Evolutionary conservation across 352 stramenopile genomes (phyloP).

Genomic region (Globisporangium cylindrosporum): DNA sequence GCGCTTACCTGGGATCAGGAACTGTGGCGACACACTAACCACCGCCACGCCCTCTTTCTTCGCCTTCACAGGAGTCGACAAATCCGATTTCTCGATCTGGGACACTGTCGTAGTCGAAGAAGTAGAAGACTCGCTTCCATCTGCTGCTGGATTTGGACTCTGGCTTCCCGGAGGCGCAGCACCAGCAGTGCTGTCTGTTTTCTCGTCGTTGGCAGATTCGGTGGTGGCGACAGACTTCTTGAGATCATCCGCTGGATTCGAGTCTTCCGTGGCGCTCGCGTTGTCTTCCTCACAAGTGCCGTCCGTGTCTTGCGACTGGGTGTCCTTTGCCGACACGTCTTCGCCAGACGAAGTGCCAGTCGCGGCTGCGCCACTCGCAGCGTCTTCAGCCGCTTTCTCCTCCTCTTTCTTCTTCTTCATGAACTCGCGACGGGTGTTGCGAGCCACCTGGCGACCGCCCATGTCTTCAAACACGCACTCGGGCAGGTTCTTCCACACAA

Average conservation of each 20-base stretch:
- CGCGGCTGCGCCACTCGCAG: slow-evolving; percentile 27
- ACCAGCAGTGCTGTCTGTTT: not conserved
- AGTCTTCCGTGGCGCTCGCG: slow-evolving; percentile 46
- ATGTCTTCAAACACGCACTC: slow-evolving; percentile 86
- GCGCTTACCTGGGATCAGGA: slow-evolving; percentile 42
- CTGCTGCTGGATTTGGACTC: slow-evolving; percentile 45
- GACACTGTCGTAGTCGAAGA: slow-evolving; percentile 8
- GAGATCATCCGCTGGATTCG: slow-evolving; percentile 17
- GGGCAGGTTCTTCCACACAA: slow-evolving; percentile 83
- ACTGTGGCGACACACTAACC: slow-evolving; percentile 12
- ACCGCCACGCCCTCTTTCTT: slow-evolving; percentile 22
- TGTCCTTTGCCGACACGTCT: slow-evolving; percentile 43
- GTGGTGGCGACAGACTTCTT: not conserved
- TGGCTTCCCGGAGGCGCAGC: slow-evolving; percentile 9
- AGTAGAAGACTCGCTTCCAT: slow-evolving; percentile 18
- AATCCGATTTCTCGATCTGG: slow-evolving; percentile 1
- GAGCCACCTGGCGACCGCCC: slow-evolving; percentile 61
- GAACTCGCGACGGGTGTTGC: slow-evolving; percentile 61
- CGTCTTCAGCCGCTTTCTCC: slow-evolving; percentile 57
- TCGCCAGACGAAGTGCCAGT: slow-evolving; percentile 34
- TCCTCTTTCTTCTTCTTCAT: slow-evolving; percentile 89
- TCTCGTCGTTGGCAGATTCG: not conserved
- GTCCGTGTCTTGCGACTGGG: slow-evolving; percentile 58
- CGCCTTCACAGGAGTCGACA: slow-evolving; percentile 32
- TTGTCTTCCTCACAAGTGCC: slow-evolving; percentile 37